Percentiles rank a stretch among this genome's conserved stretches.
Evolutionary conservation across 163 green algal species (phyloP).

Genomic region (Volvox carteri): DNA sequence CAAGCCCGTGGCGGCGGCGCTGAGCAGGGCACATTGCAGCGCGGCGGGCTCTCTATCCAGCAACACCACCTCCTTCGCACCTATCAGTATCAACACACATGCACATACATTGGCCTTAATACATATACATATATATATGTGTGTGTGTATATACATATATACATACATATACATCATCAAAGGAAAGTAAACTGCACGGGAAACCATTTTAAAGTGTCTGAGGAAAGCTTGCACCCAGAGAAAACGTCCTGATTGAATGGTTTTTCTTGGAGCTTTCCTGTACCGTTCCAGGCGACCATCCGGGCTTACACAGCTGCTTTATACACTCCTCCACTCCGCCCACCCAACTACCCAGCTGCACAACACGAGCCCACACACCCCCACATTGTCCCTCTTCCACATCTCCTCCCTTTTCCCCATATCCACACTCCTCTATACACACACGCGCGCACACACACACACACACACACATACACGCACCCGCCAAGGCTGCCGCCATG

Average conservation of each 20-base stretch:
- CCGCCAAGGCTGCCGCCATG: conserved; percentile 83
- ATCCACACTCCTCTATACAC: conserved; percentile 3
- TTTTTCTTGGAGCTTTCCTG: too few species aligned
- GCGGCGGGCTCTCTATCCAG: conserved; percentile 88
- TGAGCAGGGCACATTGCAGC: conserved; percentile 82
- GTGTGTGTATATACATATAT: too few species aligned
- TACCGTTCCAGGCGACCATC: too few species aligned
- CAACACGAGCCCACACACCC: too few species aligned
- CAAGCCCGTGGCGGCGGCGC: conserved; percentile 50
- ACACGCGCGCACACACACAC: background rate
- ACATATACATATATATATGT: background rate
- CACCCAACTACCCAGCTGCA: too few species aligned
- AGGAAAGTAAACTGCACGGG: background rate
- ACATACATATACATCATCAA: too few species aligned
- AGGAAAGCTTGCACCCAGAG: too few species aligned
- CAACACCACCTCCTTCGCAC: conserved; percentile 83
- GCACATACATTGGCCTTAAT: background rate
- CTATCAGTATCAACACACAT: conserved; percentile 48
- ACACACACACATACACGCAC: conserved; percentile 51
- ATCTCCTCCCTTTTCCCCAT: background rate
- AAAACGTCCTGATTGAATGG: too few species aligned
- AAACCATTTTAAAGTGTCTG: too few species aligned
- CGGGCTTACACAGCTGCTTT: too few species aligned
- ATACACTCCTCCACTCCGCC: too few species aligned
- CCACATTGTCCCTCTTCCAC: too few species aligned